Evolutionary conservation across 768 basidiomycete species (phyloP).

Genomic region (Phallus indusiatus): DNA sequence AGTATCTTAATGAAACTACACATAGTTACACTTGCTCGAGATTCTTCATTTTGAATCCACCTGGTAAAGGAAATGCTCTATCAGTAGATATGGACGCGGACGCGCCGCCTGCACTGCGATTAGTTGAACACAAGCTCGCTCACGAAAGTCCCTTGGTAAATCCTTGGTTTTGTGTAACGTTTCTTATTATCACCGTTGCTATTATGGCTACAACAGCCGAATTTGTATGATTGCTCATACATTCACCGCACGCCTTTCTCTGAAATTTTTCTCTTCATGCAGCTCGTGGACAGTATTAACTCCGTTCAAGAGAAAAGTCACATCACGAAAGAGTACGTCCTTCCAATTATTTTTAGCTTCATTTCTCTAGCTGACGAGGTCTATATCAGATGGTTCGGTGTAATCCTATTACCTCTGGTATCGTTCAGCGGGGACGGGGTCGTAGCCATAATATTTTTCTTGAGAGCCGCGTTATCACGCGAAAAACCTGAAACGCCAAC

Average conservation of each 20-base stretch:
- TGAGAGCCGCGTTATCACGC: slow-evolving; percentile 35
- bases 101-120: slow-evolving; percentile 23
- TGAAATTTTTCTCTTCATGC: background rate
- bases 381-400: slow-evolving; percentile 53
- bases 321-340: slow-evolving; percentile 48
- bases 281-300: slow-evolving; percentile 62
- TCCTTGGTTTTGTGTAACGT: slow-evolving; percentile 49
- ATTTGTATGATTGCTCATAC: slow-evolving; percentile 36
- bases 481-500: slow-evolving; percentile 33
- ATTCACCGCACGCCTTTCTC: background rate
- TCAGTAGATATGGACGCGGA: slow-evolving; percentile 28
- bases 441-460: slow-evolving; percentile 49
- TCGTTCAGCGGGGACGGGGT: slow-evolving; percentile 67
- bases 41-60: slow-evolving; percentile 62
- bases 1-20: background rate
- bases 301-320: slow-evolving; percentile 32
- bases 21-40: slow-evolving; percentile 56
- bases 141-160: slow-evolving; percentile 48
- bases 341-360: background rate
- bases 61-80: slow-evolving; percentile 44
- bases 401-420: slow-evolving; percentile 61
- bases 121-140: slow-evolving; percentile 33
- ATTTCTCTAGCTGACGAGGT: background rate
- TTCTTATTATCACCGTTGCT: slow-evolving; percentile 43
- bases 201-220: slow-evolving; percentile 64